Evolutionary conservation across 78 protist genomes (phyloP), one percentile per base, ranked within the genome.

Genomic region (Dictyostelium capitatum): DNA sequence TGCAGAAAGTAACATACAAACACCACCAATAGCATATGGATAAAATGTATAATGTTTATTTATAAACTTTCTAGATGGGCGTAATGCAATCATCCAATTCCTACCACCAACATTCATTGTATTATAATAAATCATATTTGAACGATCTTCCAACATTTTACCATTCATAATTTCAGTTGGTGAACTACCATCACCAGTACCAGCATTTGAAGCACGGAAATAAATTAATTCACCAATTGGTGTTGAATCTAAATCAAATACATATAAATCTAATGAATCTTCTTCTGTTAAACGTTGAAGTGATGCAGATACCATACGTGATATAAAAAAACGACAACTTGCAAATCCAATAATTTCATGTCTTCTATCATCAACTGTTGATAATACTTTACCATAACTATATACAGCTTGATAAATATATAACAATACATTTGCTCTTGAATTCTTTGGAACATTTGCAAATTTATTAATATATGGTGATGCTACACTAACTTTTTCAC

Each of bases 21-120:
- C 92, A 5, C 74, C 92, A 75, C 92, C 92, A 74, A 84, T 84
- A 1, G 82, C 81, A 59, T 54, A 84, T 1, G 92, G 92, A 48
- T 84, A 84, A 65, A 84, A 59, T n/a, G 92, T 57, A 28, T 74
- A 84, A 59, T 84, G 92, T 47, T 84, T 84, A 10, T 47, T 41
- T 1, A 77, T 37, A 28, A 84, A 84, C 10, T 84, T 65, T 23
- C 57, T 17, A 10, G 64, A 47, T 12, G 92, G 92, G 15, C 74
- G 64, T 9, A 84, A 74, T 9, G 80, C 92, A 23, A 84, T 32
- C 82, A 84, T 72, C 92, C 92, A 84, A 75, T 84, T 84, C 6
- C 92, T 19, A 23, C 92, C 92, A 41, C 92, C 92, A 0, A 84
- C 92, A 84, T 72, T 75, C 92, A 84, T 84, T 41, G 92, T 84